phyloP scores from a whole-genome alignment of 1,284 basidiomycete genomes.

The Naganishia albida region DNA sequence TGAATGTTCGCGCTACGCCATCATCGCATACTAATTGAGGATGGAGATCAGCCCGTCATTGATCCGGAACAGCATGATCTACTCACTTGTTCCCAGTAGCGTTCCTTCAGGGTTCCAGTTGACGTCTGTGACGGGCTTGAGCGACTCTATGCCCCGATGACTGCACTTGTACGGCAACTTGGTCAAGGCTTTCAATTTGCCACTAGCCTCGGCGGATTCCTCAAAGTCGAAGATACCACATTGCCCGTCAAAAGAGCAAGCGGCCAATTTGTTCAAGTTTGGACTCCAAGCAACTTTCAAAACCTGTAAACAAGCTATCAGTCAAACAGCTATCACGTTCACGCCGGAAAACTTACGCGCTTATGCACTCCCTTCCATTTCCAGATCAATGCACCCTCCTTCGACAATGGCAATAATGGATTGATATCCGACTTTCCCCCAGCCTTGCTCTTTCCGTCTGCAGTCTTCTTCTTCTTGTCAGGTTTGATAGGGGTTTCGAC shows the following conservation, averaged over 20 bases:
- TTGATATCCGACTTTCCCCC: constrained; percentile 21
- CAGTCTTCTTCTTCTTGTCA: constrained; percentile 57
- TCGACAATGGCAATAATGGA: constrained; percentile 15
- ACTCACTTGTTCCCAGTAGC: constrained; percentile 34
- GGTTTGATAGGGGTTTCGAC: constrained; percentile 72
- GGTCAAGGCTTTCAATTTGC: constrained; percentile 24
- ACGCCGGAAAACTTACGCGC: constrained; percentile 3
- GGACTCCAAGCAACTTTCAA: constrained; percentile 34
- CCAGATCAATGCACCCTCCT: constrained; percentile 24
- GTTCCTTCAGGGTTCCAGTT: constrained; percentile 35
- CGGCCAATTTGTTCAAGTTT: constrained; percentile 30
- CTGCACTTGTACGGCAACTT: constrained; percentile 27
- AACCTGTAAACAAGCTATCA: constrained; percentile 6
- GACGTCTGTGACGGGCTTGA: constrained; percentile 33
- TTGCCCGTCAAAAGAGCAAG: constrained; percentile 31
- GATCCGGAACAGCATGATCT: too few relatives aligned
- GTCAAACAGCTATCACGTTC: background rate
- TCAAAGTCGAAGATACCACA: constrained; percentile 34
- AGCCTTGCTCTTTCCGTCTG: constrained; percentile 15
- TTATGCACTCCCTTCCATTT: constrained; percentile 29
- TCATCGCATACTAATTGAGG: constrained; percentile 26
- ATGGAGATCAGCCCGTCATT: background rate
- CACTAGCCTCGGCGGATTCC: constrained; percentile 22
- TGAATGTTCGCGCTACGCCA: constrained; percentile 33
- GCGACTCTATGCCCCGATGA: constrained; percentile 31